phyloP scores from a whole-genome alignment of 768 basidiomycete genomes.

The Tulasnella sp. region DNA sequence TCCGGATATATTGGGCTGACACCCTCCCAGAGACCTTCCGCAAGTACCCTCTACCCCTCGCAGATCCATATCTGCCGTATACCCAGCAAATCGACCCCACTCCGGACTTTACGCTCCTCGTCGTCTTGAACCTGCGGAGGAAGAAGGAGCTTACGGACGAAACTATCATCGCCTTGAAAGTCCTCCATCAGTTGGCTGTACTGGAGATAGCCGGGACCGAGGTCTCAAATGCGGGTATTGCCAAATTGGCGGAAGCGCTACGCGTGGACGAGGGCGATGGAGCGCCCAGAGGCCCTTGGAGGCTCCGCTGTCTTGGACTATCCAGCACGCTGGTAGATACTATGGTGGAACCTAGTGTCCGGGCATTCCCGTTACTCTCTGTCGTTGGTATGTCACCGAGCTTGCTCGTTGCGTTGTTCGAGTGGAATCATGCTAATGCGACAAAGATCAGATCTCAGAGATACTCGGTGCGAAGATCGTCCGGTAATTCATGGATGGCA shows the following conservation, averaged over 20 bases:
- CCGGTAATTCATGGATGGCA: not conserved
- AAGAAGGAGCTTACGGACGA: slow-evolving; percentile 49
- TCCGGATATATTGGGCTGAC: slow-evolving; percentile 40
- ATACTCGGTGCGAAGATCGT: not conserved
- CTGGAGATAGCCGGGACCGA: slow-evolving; percentile 50
- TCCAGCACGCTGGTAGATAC: slow-evolving; percentile 36
- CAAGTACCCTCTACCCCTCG: slow-evolving; percentile 39
- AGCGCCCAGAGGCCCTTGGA: slow-evolving; percentile 39
- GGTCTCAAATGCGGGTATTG: slow-evolving; percentile 43
- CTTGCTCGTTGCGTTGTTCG: not conserved
- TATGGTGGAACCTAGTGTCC: slow-evolving; percentile 32
- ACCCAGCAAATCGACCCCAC: slow-evolving; percentile 48
- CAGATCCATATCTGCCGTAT: slow-evolving; percentile 41
- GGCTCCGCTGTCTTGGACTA: slow-evolving; percentile 46
- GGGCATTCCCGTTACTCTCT: slow-evolving; percentile 45
- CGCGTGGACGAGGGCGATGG: slow-evolving; percentile 23
- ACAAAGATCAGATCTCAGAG: not conserved
- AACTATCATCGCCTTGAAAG: slow-evolving; percentile 38
- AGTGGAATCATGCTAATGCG: not conserved
- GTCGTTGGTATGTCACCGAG: slow-evolving; percentile 41
- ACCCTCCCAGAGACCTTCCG: slow-evolving; percentile 36
- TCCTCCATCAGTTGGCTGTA: slow-evolving; percentile 44
- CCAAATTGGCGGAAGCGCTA: slow-evolving; percentile 40
- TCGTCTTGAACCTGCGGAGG: slow-evolving; percentile 46
- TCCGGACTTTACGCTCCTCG: slow-evolving; percentile 48